Base-by-base conservation (phyloP, 768 basidiomycete genomes). In the Chalciporus pseudorubinellus region DNA sequence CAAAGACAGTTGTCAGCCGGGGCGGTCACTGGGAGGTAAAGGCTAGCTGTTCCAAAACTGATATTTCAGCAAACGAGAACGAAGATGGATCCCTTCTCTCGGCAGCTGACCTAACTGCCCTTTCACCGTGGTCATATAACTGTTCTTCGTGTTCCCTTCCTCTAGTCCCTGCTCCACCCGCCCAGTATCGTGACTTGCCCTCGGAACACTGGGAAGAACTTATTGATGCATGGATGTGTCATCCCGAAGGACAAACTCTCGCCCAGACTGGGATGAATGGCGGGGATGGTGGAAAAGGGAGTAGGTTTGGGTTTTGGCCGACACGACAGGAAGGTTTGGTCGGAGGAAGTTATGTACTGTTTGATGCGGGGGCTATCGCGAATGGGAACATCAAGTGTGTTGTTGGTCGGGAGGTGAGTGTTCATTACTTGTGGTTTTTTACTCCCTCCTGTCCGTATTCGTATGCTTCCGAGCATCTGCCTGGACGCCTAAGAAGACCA, bases 141-240 rank as follows among this genome's bases (percentile, higher is more conserved):
- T 95, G 93, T 62, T 74, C 85, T 3, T 86, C 85, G 2, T 95
- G 93, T 63, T 86, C 88, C 3, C 73, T 91, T 10, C 85, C 87
- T 11, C 70, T 95, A 29, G 66, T 78, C 12, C 77, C 85, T 33
- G 70, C 77, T 0, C 68, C 80, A 6, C 72, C 69, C 38, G 65
- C 82, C 18, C 72, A 69, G 40, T 98, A 89, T 68, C 81, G 85
- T 34, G 94, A 97, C 64, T 74, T 98, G 12, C 95, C 95, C 3
- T 94, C 91, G 4, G 95, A 98, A 64, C 88, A 98, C 61, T 98
- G 95, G 95, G 87, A 92, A 56, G 95, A 98, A 67, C 83, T 98
- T 14, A 83, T 98, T 18, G 95, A 98, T 56, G 88, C 94, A 7
- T 98, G 95, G 95, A 93, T 98, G 89, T 98, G 95, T 61, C 95